Evolutionary conservation across 371 early-diverging fungal species (phyloP).

Genomic region (Mucor irregularis): DNA sequence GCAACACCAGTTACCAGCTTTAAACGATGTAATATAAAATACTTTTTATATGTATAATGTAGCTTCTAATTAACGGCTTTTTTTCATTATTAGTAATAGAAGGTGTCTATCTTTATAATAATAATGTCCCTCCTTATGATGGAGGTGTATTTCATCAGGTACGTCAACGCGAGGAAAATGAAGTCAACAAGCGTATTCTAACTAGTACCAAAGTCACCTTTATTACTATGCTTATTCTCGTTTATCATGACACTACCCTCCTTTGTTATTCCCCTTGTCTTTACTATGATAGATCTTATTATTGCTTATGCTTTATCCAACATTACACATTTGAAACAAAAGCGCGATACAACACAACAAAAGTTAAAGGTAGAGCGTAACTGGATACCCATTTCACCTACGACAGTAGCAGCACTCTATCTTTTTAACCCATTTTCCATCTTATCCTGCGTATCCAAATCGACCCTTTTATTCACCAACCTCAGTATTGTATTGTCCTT

Average conservation of each 20-base stretch:
- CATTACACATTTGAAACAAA: slow-evolving; percentile 53
- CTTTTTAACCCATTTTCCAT: slow-evolving; percentile 85
- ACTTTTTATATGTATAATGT: too few relatives aligned
- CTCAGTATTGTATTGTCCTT: slow-evolving; percentile 68
- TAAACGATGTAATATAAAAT: slow-evolving; percentile 66
- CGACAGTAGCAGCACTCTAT: slow-evolving; percentile 60
- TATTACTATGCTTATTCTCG: slow-evolving; percentile 73
- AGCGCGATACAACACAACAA: slow-evolving; percentile 15
- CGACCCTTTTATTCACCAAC: slow-evolving; percentile 76
- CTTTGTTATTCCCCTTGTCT: slow-evolving; percentile 55
- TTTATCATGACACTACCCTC: slow-evolving; percentile 55
- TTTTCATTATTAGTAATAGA: slow-evolving; percentile 66
- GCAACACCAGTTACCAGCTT: slow-evolving; percentile 86
- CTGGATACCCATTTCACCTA: slow-evolving; percentile 26
- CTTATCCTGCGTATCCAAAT: slow-evolving; percentile 71
- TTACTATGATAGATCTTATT: slow-evolving; percentile 61
- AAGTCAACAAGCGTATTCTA: too few relatives aligned
- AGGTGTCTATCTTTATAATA: slow-evolving; percentile 79
- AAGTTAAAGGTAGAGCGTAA: slow-evolving; percentile 29
- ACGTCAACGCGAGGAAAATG: not conserved
- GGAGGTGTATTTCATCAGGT: slow-evolving; percentile 90
- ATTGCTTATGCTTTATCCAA: slow-evolving; percentile 57
- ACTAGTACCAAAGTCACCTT: slow-evolving; percentile 60
- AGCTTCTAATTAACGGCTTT: too few relatives aligned
- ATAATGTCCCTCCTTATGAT: slow-evolving; percentile 85